These are phyloP conservation scores for Berkeleyomyces rouxiae DNA, from an alignment of 2,329 filamentous ascomycete species.

Conservation along the genomic window DNA sequence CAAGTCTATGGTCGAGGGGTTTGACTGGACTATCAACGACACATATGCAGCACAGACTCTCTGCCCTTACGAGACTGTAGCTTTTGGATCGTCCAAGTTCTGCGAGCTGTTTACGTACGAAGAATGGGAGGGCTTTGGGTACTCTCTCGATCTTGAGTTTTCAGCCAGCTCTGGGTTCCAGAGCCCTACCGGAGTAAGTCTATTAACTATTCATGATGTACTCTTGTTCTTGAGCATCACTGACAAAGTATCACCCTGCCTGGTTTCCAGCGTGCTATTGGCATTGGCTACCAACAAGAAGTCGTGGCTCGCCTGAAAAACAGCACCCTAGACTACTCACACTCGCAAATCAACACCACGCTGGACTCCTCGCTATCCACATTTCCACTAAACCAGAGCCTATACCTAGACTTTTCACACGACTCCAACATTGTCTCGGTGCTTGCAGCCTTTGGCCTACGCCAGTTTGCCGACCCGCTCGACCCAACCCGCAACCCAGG, in stretches of 20 bases:
- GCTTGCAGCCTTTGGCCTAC: slow-evolving; percentile 55
- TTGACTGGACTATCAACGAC: slow-evolving; percentile 48
- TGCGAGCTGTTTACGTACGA: slow-evolving; percentile 59
- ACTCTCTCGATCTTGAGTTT: slow-evolving; percentile 51
- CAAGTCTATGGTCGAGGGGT: slow-evolving; percentile 33
- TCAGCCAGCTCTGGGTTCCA: slow-evolving; percentile 44
- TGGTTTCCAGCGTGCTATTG: slow-evolving; percentile 40
- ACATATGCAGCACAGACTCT: slow-evolving; percentile 53
- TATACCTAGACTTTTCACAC: slow-evolving; percentile 67
- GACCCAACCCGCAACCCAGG: slow-evolving; percentile 38
- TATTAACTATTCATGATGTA: background rate
- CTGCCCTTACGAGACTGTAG: slow-evolving; percentile 65
- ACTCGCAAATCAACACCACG: slow-evolving; percentile 50
- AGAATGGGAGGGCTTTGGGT: slow-evolving; percentile 59
- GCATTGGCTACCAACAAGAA: slow-evolving; percentile 58
- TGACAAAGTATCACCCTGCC: slow-evolving; percentile 17
- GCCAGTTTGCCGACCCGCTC: slow-evolving; percentile 46
- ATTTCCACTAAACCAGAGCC: slow-evolving; percentile 55
- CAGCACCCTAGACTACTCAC: slow-evolving; percentile 42
- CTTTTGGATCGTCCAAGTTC: slow-evolving; percentile 57
- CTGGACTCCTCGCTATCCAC: slow-evolving; percentile 50
- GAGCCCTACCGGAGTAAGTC: slow-evolving; percentile 41
- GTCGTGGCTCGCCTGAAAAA: slow-evolving; percentile 53
- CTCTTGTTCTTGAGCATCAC: background rate
- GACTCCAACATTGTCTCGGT: slow-evolving; percentile 58